Percentiles rank a stretch among this genome's conserved stretches.
Conservation (phyloP, 2,329 filamentous ascomycete species). For the Colletotrichum kahawae region DNA sequence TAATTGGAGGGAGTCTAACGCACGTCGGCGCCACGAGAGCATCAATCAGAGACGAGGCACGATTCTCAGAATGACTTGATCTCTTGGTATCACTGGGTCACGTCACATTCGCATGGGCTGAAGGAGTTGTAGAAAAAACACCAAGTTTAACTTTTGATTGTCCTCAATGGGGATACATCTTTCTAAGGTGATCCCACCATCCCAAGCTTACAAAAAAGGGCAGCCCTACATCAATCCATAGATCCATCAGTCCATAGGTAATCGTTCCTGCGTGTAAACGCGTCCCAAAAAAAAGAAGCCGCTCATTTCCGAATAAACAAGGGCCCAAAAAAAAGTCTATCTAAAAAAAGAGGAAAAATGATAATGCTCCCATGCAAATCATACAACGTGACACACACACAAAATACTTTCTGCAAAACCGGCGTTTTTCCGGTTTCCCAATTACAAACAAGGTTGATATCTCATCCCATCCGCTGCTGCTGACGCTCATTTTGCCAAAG, state of each 20-base stretch:
- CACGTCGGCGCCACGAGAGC: background rate
- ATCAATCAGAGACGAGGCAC: background rate
- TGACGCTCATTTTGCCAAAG: background rate
- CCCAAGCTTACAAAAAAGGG: background rate
- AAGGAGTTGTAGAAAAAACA: background rate
- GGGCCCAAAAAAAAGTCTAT: slow-evolving; percentile 9
- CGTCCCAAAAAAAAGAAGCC: background rate
- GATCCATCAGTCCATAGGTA: background rate
- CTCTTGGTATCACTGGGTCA: background rate
- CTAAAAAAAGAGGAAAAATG: background rate
- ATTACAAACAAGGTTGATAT: background rate
- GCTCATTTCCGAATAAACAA: background rate
- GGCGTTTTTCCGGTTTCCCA: background rate
- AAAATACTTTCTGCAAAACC: background rate
- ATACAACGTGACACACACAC: background rate
- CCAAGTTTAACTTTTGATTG: background rate
- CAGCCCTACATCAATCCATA: background rate
- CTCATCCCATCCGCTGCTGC: background rate
- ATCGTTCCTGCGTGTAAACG: background rate
- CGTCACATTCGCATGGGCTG: background rate
- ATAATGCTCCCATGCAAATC: background rate
- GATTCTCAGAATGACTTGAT: background rate
- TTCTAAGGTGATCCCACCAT: background rate
- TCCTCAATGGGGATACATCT: background rate
- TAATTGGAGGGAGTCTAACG: background rate